phyloP scores from a whole-genome alignment of 192 early-diverging fungal species.

The Borealophlyctis nickersoniae region DNA sequence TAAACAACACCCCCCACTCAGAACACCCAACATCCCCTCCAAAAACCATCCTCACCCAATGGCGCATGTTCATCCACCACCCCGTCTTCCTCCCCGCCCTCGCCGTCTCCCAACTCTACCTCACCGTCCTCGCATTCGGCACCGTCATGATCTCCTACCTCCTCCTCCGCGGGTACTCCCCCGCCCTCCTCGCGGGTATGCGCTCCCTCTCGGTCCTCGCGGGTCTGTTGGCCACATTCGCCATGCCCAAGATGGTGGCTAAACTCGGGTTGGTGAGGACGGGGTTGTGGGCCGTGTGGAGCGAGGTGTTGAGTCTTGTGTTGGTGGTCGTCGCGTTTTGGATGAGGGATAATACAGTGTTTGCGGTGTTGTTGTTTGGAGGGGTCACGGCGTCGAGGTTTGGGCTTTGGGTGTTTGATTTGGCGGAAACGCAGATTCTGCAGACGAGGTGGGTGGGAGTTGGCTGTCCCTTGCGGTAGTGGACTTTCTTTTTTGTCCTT shows the following conservation, averaged over 20 bases:
- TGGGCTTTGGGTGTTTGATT: conserved; percentile 49
- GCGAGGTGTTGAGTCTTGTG: conserved; percentile 18
- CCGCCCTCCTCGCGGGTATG: conserved; percentile 32
- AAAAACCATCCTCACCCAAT: background rate
- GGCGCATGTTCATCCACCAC: conserved; percentile 25
- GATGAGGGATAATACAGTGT: background rate
- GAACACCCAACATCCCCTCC: too few species aligned
- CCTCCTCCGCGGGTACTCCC: conserved; percentile 27
- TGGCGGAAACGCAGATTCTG: conserved; percentile 43
- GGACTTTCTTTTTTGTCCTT: background rate
- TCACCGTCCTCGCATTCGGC: conserved; percentile 43
- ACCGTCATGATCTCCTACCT: conserved; percentile 41
- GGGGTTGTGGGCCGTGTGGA: conserved; percentile 40
- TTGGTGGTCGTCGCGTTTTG: conserved; percentile 29
- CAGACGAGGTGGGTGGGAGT: conserved; percentile 32
- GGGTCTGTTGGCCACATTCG: conserved; percentile 36
- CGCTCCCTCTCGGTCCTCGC: conserved; percentile 30
- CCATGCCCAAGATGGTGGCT: conserved; percentile 21
- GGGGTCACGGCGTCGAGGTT: conserved; percentile 34
- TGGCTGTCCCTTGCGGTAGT: too few species aligned
- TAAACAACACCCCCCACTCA: too few species aligned
- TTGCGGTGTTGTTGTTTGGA: conserved; percentile 30
- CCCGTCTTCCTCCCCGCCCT: conserved; percentile 36
- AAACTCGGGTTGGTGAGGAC: conserved; percentile 34
- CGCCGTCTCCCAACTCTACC: conserved; percentile 39